phyloP scores from a whole-genome alignment of 805 yeast genomes.

The Isabelozyma rhagii region DNA sequence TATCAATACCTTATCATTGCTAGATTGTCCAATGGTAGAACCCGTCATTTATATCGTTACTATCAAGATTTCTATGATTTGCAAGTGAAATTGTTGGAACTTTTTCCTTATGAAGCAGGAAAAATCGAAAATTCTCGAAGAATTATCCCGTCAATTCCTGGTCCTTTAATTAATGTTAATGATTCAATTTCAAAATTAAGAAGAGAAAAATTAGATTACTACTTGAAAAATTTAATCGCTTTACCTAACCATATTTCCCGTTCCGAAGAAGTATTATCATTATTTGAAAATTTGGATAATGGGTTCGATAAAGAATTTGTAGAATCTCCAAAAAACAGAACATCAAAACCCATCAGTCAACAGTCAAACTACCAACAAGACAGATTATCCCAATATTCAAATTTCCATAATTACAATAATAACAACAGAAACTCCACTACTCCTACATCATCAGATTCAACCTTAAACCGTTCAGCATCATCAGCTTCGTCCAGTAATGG shows the following conservation, averaged over 20 bases:
- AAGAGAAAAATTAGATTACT: conserved; percentile 52
- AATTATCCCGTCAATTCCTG: conserved; percentile 90
- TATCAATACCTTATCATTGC: conserved; percentile 83
- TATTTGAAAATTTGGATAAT: conserved; percentile 63
- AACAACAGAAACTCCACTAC: conserved; percentile 20
- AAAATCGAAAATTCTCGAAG: conserved; percentile 72
- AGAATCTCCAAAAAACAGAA: conserved; percentile 18
- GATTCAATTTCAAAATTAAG: conserved; percentile 60
- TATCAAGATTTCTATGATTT: conserved; percentile 96
- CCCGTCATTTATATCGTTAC: conserved; percentile 74
- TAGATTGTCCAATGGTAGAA: conserved; percentile 62
- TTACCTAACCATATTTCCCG: conserved; percentile 77
- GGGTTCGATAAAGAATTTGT: conserved; percentile 56
- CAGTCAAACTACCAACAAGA: conserved; percentile 48
- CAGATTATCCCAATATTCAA: conserved; percentile 50
- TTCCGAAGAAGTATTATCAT: conserved; percentile 60
- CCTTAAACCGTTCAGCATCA: conserved; percentile 16
- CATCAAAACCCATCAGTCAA: conserved; percentile 36
- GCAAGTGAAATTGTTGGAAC: conserved; percentile 77
- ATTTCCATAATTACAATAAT: conserved; percentile 14
- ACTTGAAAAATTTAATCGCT: conserved; percentile 54
- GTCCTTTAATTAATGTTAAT: conserved; percentile 88
- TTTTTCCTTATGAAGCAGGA: conserved; percentile 92
- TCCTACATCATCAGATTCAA: conserved; percentile 23
- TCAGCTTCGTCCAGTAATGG: conserved; percentile 15